Conservation (phyloP, 1,284 basidiomycete species). For the Schizophyllum amplum region DNA sequence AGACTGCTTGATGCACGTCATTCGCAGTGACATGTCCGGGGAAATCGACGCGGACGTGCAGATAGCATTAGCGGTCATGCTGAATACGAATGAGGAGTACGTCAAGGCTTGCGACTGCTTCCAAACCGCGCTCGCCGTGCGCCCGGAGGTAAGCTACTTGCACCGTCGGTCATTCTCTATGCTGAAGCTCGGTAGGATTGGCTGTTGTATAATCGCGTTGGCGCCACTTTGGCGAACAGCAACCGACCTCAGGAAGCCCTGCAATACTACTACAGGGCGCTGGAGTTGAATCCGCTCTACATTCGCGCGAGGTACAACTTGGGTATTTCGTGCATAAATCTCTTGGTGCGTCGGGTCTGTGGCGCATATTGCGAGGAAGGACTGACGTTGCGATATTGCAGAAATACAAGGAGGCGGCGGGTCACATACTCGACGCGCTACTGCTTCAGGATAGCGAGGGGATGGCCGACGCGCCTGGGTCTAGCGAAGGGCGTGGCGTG, state of each 20-base stretch:
- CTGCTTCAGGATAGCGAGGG: slow-evolving; percentile 80
- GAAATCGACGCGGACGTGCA: slow-evolving; percentile 91
- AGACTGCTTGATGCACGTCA: slow-evolving; percentile 63
- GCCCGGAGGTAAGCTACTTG: slow-evolving; percentile 65
- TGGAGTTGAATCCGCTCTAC: slow-evolving; percentile 88
- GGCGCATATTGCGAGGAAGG: slow-evolving; percentile 2
- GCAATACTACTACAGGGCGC: slow-evolving; percentile 83
- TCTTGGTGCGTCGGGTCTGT: slow-evolving; percentile 45
- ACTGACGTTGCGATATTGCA: slow-evolving; percentile 22
- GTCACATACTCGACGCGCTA: slow-evolving; percentile 81
- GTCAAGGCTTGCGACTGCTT: slow-evolving; percentile 93
- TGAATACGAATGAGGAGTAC: slow-evolving; percentile 94
- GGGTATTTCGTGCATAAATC: slow-evolving; percentile 85
- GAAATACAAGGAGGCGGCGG: slow-evolving; percentile 78
- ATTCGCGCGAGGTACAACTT: slow-evolving; percentile 89
- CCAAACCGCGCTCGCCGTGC: slow-evolving; percentile 76
- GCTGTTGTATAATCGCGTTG: slow-evolving; percentile 92
- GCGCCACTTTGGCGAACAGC: slow-evolving; percentile 92
- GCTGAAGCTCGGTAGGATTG: slow-evolving; percentile 59
- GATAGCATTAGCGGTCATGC: slow-evolving; percentile 87
- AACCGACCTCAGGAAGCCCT: slow-evolving; percentile 81
- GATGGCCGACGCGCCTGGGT: slow-evolving; percentile 30
- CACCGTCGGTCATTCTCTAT: slow-evolving; percentile 3
- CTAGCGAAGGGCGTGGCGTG: slow-evolving; percentile 43
- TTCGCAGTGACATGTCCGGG: slow-evolving; percentile 41